Conservation (phyloP, 2,329 filamentous ascomycete genomes). For the Aspergillus neoniger region DNA sequence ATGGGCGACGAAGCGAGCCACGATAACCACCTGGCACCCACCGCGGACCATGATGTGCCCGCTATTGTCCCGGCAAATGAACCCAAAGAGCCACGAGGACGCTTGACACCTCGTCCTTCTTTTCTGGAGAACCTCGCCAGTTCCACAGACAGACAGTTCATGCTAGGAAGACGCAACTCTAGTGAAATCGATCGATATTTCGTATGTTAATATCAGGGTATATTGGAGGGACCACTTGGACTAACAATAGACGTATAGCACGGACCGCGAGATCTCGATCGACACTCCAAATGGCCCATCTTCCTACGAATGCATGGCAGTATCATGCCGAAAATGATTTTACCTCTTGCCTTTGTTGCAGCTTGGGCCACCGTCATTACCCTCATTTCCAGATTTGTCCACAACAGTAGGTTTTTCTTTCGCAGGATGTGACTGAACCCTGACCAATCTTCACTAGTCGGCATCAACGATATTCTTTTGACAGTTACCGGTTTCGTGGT, state of each 20-base stretch:
- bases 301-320: slow-evolving; percentile 76
- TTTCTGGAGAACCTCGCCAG: slow-evolving; percentile 36
- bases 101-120: slow-evolving; percentile 35
- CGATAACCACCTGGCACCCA: not conserved
- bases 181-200: slow-evolving; percentile 64
- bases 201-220: slow-evolving; percentile 37
- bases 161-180: slow-evolving; percentile 30
- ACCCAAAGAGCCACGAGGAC: slow-evolving; percentile 23
- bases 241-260: slow-evolving; percentile 20
- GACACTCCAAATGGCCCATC: slow-evolving; percentile 75
- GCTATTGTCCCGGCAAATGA: slow-evolving; percentile 11
- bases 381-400: slow-evolving; percentile 52
- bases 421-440: not conserved
- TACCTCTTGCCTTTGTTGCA: slow-evolving; percentile 65
- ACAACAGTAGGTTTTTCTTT: slow-evolving; percentile 35
- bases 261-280: slow-evolving; percentile 66
- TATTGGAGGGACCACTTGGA: not conserved
- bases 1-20: slow-evolving; percentile 4
- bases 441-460: slow-evolving; percentile 39
- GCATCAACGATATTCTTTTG: slow-evolving; percentile 67
- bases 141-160: slow-evolving; percentile 35
- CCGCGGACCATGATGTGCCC: not conserved
- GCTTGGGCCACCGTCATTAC: slow-evolving; percentile 69
- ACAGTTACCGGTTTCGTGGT: slow-evolving; percentile 82
- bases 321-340: slow-evolving; percentile 71